Evolutionary conservation across 352 stramenopile genomes (phyloP).

Genomic region (Phytophthora vignae): DNA sequence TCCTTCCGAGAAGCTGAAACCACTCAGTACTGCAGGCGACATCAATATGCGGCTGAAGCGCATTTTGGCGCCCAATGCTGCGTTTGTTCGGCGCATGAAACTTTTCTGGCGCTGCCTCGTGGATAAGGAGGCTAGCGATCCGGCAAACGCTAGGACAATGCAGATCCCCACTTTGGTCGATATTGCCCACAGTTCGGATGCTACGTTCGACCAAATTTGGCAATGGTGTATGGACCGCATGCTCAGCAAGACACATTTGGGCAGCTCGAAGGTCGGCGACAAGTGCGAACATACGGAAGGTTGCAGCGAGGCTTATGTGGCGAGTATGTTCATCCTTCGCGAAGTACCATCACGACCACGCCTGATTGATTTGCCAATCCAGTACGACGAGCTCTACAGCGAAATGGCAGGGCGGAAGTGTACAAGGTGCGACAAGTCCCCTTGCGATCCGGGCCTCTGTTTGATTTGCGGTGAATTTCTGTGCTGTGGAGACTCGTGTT

Average conservation of each 20-base stretch:
- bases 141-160: conserved; percentile 24
- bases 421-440: conserved; percentile 68
- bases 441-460: conserved; percentile 80
- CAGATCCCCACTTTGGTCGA: conserved; percentile 61
- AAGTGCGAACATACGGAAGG: conserved; percentile 89
- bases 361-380: conserved; percentile 81
- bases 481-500: conserved; percentile 88
- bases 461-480: conserved; percentile 87
- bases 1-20: conserved; percentile 69
- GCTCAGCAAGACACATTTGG: conserved; percentile 78
- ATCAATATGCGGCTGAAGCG: conserved; percentile 49
- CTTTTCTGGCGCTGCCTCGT: conserved; percentile 82
- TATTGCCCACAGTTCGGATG: conserved; percentile 59
- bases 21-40: conserved; percentile 43
- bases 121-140: conserved; percentile 36
- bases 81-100: conserved; percentile 87
- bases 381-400: conserved; percentile 90
- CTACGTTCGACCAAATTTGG: conserved; percentile 82
- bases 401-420: conserved; percentile 75
- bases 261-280: conserved; percentile 72
- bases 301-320: conserved; percentile 85
- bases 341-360: conserved; percentile 63
- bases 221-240: conserved; percentile 88
- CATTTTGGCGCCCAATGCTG: conserved; percentile 59
- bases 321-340: conserved; percentile 90